Evolutionary conservation across 108 stramenopile species (phyloP), one percentile per base, ranked within the genome.

Genomic region (Chaetoceros tenuissimus): DNA sequence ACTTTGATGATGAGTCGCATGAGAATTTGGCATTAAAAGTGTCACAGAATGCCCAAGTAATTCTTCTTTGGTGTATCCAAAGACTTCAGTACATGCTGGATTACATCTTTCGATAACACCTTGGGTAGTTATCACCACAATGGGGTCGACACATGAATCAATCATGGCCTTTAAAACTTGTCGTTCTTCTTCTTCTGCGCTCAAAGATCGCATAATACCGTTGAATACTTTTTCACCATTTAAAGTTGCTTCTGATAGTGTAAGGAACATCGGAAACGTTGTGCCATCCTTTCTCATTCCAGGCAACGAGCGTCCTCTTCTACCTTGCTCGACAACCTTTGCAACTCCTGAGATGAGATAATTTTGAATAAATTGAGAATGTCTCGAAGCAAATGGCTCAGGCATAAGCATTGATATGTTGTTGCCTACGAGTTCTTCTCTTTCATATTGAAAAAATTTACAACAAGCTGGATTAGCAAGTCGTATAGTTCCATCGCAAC

Each of bases 81-180:
- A 40, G 8, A 40, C 34, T 40, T 13, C 13, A 10, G 34, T 10
- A 40, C 34, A 40, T 10, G 34, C 34, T 40, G 34, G 34, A 40
- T 40, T 40, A 13, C 34, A 40, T 40, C 34, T 40, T 40, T 40
- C 34, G 13, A 40, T 40, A 10, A 40, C 13, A 40, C 34, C 34
- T 10, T 40, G 5, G 8, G 34, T 40, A 40, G 34, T 40, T 5
- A 40, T 40, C 5, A 40, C 34, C 5, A 40, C 34, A 23, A 51
- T 51, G 1, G 50, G 50, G 24, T 51, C 50, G 18, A 51, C 50
- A 2, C 24, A 23, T 2, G 50, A 51, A 51, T 51, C 50, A 51
- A 51, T 51, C 50, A 51, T 51, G 20, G 50, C 24, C 17, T 21
- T 24, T 24, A 51, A 18, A 24, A 25, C 25, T 3, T 23, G 24